These are phyloP conservation scores for Podaxis sp. DNA, from an alignment of 768 basidiomycete species.

Conservation along the genomic window DNA sequence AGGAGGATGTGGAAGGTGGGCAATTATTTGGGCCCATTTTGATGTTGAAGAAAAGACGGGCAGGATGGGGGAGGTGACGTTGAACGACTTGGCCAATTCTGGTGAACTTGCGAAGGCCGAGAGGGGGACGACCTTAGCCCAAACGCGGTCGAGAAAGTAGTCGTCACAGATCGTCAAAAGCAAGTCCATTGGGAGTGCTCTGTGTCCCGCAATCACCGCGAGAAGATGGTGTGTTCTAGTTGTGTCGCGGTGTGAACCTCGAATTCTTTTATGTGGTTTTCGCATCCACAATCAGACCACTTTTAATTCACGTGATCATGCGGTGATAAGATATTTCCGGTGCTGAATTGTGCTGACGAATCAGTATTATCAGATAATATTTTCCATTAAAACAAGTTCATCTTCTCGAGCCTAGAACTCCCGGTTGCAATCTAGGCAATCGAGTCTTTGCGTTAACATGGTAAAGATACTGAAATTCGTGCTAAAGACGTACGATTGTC, in stretches of 20 bases:
- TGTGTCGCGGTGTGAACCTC: background rate
- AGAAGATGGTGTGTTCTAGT: background rate
- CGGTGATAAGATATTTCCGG: conserved; percentile 17
- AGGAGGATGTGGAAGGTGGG: conserved; percentile 56
- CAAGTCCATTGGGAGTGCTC: conserved; percentile 68
- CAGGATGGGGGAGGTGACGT: conserved; percentile 35
- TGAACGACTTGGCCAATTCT: conserved; percentile 31
- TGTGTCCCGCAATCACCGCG: background rate
- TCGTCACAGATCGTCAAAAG: conserved; percentile 73
- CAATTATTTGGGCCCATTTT: conserved; percentile 53
- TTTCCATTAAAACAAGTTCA: background rate
- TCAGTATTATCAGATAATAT: conserved; percentile 1
- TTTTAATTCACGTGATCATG: conserved; percentile 29
- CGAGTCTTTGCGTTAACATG: background rate
- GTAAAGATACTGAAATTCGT: background rate
- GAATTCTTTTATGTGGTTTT: conserved; percentile 24
- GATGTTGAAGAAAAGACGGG: conserved; percentile 30
- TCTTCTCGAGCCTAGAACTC: background rate
- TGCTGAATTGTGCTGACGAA: conserved; percentile 4
- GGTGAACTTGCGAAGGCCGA: conserved; percentile 38
- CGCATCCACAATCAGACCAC: conserved; percentile 36
- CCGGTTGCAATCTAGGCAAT: too few species aligned
- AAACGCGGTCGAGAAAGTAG: conserved; percentile 73
- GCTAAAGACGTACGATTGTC: background rate
- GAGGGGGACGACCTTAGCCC: conserved; percentile 71